Base-by-base conservation (phyloP, 1,284 basidiomycete species). In the Boletus smithii region DNA sequence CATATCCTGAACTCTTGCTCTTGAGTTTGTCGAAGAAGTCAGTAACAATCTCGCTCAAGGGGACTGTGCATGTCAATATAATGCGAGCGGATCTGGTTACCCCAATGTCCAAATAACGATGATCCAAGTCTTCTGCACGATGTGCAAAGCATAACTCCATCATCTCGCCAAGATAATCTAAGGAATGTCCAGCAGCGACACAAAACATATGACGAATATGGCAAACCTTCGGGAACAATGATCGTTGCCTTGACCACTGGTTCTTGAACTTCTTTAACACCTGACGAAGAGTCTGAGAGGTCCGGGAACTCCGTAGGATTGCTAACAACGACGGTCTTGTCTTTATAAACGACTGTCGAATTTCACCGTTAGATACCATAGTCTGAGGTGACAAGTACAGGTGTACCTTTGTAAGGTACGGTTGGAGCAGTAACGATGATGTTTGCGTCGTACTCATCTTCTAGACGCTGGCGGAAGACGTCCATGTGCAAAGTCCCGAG, bases 401-500 rank as follows among this genome's bases (percentile, higher is more conserved):
- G 76, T 13, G 59, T 50, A 91, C 92, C 72, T 73, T 91, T 89
- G 66, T 94, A 94, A 13, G 94, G 92, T 30, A 97, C 94, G 3
- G 92, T 94, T 1, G 94, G 95, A 1, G 93, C 88, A 5, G 94
- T 97, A 50, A 95, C 80, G 56, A 95, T 92, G 42, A 95, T 82
- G 57, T 84, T 88, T 18, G 91, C 88, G 48, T 91, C 83, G 60
- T 97, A 95, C 66, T 99, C 97, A 65, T 99, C 97, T 67, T 98
- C 95, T 6, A 99, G 76, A 11, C 97, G 80, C 66, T 99, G 95
- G 26, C 93, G 82, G 66, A 95, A 95, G 33, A 97, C 92, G 58
- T 99, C 97, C 86, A 99, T 93, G 65, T 99, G 97, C 50, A 99
- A 71, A 2, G 93, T 92, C 0, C 97, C 97, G 9, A 99, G 77